Base-by-base conservation (phyloP, 257 asterid species). In the Fraxinus pennsylvanica region DNA sequence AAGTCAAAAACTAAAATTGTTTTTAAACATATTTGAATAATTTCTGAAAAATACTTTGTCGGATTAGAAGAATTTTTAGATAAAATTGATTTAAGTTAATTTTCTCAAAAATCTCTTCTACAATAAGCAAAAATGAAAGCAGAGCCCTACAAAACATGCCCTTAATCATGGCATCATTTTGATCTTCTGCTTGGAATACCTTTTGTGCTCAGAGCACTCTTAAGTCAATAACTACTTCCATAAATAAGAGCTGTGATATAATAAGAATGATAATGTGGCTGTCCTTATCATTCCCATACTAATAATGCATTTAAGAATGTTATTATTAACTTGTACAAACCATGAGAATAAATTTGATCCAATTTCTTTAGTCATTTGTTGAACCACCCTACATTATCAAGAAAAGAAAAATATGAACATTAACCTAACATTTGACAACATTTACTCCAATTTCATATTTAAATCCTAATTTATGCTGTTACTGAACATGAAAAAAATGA, bases 151-250 rank as follows among this genome's bases (percentile, higher is more conserved):
- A 2, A 41, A 41, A 10, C 0, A 3, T 2, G 15, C 14, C 50
- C 50, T 41, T 27, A 83, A 77, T 77, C 80, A 84, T 74, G 82
- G 80, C 81, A 70, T 74, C 74, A 15, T 70, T 83, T 19, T 72
- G 79, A 79, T 72, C 70, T 71, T 75, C 61, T 78, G 78, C 22
- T 61, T 74, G 80, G n/a, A 78, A 71, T 70, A 47, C 21, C 2
- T 21, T 69, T 65, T 52, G 66, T 79, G 82, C 45, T 78, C 79
- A 74, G 47, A 10, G 29, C 70, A 69, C 78, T 66, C 35, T 47
- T 38, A 77, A 74, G 85, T 82, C 86, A 80, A 82, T 80, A 82
- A 85, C 86, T 32, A 76, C 86, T 76, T 78, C 82, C 83, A 85
- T 77, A 80, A 75, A 80, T 77, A 66, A 68, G 71, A 81, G 36